A percentile compares a stretch with the other conserved stretches of the same genome.
These are phyloP conservation scores for Termitomyces sp. DNA, from an alignment of 768 basidiomycete species.

Conservation along the genomic window DNA sequence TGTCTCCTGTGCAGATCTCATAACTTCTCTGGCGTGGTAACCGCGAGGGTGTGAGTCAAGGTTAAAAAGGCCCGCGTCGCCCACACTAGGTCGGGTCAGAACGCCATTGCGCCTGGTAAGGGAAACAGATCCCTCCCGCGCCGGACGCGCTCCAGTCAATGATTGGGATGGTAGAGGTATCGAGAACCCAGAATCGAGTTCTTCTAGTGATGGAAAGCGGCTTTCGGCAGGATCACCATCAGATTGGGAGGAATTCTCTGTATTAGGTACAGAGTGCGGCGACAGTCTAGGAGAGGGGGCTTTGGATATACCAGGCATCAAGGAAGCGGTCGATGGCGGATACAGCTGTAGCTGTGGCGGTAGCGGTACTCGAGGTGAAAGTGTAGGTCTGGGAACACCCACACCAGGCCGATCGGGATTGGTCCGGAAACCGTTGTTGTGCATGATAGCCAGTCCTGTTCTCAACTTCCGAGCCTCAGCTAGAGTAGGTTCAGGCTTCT, in stretches of 20 bases:
- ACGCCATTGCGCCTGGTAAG: slow-evolving; percentile 12
- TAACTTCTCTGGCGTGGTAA: slow-evolving; percentile 33
- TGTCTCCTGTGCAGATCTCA: slow-evolving; percentile 57
- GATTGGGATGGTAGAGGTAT: slow-evolving; percentile 20
- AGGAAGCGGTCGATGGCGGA: slow-evolving; percentile 30
- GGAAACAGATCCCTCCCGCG: slow-evolving; percentile 13
- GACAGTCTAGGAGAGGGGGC: slow-evolving; percentile 29
- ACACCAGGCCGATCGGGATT: slow-evolving; percentile 26
- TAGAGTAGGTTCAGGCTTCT: slow-evolving; percentile 60
- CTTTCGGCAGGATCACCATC: slow-evolving; percentile 58
- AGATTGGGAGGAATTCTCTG: slow-evolving; percentile 30
- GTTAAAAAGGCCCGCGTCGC: slow-evolving; percentile 20
- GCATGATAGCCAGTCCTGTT: slow-evolving; percentile 64
- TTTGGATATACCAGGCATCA: slow-evolving; percentile 24
- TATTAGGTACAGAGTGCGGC: slow-evolving; percentile 28
- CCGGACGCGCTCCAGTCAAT: slow-evolving; percentile 7
- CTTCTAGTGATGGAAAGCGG: slow-evolving; percentile 86
- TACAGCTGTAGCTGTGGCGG: slow-evolving; percentile 26
- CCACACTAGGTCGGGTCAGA: background rate
- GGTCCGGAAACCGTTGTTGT: slow-evolving; percentile 30
- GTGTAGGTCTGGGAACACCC: slow-evolving; percentile 31
- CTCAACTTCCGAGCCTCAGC: slow-evolving; percentile 73
- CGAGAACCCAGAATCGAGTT: slow-evolving; percentile 61
- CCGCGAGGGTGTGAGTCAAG: slow-evolving; percentile 21
- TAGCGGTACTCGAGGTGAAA: slow-evolving; percentile 30